These are phyloP conservation scores for Nemophila menziesii DNA, from an alignment of 257 asterid species.

Conservation along the genomic window DNA sequence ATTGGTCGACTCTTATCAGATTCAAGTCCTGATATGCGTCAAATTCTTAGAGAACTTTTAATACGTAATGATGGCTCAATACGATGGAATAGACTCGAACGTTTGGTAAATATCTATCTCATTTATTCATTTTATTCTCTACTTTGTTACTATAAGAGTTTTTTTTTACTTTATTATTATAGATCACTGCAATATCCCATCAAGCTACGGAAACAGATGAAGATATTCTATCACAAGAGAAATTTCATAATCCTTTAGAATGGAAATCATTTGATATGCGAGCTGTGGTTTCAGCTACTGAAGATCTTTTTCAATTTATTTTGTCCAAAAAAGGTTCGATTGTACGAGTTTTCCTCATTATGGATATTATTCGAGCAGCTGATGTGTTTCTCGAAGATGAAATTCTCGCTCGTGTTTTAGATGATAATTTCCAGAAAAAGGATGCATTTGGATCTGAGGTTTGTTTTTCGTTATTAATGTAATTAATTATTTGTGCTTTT, in stretches of 20 bases:
- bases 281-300: slow-evolving; percentile 83
- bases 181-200: slow-evolving; percentile 77
- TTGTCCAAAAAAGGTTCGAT: slow-evolving; percentile 72
- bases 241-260: slow-evolving; percentile 32
- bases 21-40: slow-evolving; percentile 97
- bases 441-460: slow-evolving; percentile 38
- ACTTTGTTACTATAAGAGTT: background rate
- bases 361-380: slow-evolving; percentile 60
- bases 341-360: slow-evolving; percentile 68
- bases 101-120: slow-evolving; percentile 40
- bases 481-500: background rate
- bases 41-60: slow-evolving; percentile 80
- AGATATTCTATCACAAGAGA: slow-evolving; percentile 17
- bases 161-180: slow-evolving; percentile 19
- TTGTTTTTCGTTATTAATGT: slow-evolving; percentile 9
- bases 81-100: slow-evolving; percentile 92
- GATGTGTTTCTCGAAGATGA: slow-evolving; percentile 59
- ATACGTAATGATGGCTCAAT: slow-evolving; percentile 86
- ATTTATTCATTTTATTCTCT: background rate
- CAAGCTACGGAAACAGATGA: slow-evolving; percentile 45
- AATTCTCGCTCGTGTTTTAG: slow-evolving; percentile 26
- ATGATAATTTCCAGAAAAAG: slow-evolving; percentile 22
- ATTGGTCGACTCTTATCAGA: slow-evolving; percentile 81
- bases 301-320: slow-evolving; percentile 76
- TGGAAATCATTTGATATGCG: slow-evolving; percentile 74